These are phyloP conservation scores for Haplosporangium sp. DNA, from an alignment of 371 early-diverging fungal species.

Conservation along the genomic window DNA sequence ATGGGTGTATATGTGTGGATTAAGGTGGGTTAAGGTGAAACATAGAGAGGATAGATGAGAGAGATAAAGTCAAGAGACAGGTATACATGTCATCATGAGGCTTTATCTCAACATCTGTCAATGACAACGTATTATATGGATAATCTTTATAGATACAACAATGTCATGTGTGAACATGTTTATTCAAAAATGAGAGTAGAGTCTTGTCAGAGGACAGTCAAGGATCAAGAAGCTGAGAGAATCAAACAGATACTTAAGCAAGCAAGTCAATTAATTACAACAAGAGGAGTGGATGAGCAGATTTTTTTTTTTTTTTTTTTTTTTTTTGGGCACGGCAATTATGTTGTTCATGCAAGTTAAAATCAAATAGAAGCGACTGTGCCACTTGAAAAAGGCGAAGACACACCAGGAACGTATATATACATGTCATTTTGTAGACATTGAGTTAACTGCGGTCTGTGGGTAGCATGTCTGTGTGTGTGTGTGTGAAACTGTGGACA, in stretches of 20 bases:
- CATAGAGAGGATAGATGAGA: neutral
- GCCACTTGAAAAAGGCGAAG: no score
- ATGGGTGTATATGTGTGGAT: neutral
- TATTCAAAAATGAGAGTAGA: slow-evolving; percentile 61
- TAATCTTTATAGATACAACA: slow-evolving; percentile 69
- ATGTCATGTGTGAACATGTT: slow-evolving; percentile 56
- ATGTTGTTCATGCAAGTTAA: no score
- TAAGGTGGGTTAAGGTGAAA: neutral
- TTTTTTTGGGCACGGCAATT: no score
- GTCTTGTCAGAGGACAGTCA: slow-evolving; percentile 67
- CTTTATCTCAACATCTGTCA: slow-evolving; percentile 62
- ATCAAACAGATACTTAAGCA: neutral
- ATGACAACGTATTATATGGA: slow-evolving; percentile 61
- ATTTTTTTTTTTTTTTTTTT: no score
- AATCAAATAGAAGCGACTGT: no score
- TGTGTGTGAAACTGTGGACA: no score
- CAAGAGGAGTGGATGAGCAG: neutral
- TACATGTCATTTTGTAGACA: no score
- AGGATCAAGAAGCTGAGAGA: slow-evolving; percentile 64
- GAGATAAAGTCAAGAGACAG: neutral
- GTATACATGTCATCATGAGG: slow-evolving; percentile 65
- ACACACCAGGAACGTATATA: no score
- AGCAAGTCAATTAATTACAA: neutral
- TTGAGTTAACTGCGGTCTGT: no score
- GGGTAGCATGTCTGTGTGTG: no score